Percentiles rank a stretch among this genome's conserved stretches.
Conservation (phyloP, 768 basidiomycete species). For the Postia placenta region DNA sequence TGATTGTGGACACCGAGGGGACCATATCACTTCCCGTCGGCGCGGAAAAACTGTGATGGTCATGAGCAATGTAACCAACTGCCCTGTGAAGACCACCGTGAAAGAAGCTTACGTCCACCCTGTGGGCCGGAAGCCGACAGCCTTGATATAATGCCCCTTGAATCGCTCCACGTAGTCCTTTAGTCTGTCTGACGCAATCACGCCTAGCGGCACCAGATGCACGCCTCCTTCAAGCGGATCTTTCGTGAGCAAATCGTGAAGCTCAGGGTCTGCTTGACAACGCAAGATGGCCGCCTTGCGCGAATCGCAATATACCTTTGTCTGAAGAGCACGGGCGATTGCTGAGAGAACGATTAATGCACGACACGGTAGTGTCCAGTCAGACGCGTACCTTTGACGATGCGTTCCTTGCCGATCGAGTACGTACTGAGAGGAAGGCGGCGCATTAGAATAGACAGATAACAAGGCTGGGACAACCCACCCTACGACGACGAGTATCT, state of each 20-base stretch:
- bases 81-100: conserved; percentile 2
- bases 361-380: background rate
- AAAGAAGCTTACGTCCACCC: conserved; percentile 83
- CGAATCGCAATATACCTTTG: conserved; percentile 85
- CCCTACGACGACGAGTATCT: conserved; percentile 68
- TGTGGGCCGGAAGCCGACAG: conserved; percentile 85
- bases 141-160: conserved; percentile 61
- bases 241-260: conserved; percentile 69
- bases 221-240: conserved; percentile 75
- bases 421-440: too few species aligned
- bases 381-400: conserved; percentile 73
- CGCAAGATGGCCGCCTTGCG: conserved; percentile 78
- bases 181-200: conserved; percentile 72
- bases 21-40: conserved; percentile 56
- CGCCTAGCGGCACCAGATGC: conserved; percentile 76
- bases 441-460: background rate
- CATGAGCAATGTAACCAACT: background rate
- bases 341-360: conserved; percentile 54
- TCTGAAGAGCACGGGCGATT: conserved; percentile 72
- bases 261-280: conserved; percentile 79
- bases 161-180: conserved; percentile 72
- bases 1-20: conserved; percentile 62
- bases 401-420: conserved; percentile 95
- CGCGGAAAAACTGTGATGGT: conserved; percentile 50
- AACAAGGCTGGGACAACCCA: conserved; percentile 25